Evolutionary conservation across 2,329 filamentous ascomycete species (phyloP).

Genomic region (Nigrospora sphaerica): DNA sequence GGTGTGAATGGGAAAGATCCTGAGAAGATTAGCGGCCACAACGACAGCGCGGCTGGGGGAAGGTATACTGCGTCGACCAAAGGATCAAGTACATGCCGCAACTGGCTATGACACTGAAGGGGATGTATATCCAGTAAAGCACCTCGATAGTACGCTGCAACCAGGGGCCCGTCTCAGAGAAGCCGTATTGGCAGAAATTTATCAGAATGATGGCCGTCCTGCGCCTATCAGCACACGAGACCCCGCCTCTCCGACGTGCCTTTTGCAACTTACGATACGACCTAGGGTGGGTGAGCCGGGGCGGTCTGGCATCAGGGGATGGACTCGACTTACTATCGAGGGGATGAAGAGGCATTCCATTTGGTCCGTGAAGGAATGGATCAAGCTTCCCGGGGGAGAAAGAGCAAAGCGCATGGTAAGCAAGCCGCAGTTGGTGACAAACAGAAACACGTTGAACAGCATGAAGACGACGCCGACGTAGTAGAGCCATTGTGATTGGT

Average conservation of each 20-base stretch:
- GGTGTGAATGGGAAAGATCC: slow-evolving; percentile 59
- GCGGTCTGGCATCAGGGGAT: not conserved
- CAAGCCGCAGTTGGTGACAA: slow-evolving; percentile 54
- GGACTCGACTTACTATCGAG: slow-evolving; percentile 44
- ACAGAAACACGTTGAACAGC: slow-evolving; percentile 56
- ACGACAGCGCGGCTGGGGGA: not conserved
- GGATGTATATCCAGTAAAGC: slow-evolving; percentile 69
- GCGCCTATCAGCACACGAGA: slow-evolving; percentile 19
- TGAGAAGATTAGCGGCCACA: slow-evolving; percentile 10
- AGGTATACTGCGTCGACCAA: slow-evolving; percentile 50
- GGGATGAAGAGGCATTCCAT: slow-evolving; percentile 74
- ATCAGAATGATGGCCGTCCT: slow-evolving; percentile 71
- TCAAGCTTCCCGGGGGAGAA: slow-evolving; percentile 60
- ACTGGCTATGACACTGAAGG: slow-evolving; percentile 59
- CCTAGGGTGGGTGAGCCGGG: slow-evolving; percentile 1
- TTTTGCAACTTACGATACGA: slow-evolving; percentile 8
- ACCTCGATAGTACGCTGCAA: slow-evolving; percentile 52
- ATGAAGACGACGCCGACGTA: slow-evolving; percentile 55
- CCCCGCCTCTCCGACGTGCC: slow-evolving; percentile 3
- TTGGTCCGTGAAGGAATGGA: slow-evolving; percentile 65
- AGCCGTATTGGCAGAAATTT: slow-evolving; percentile 71
- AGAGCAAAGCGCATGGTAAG: slow-evolving; percentile 62
- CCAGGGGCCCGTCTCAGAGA: slow-evolving; percentile 55
- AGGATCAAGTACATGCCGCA: slow-evolving; percentile 68
- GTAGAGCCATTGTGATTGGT: slow-evolving; percentile 46